phyloP scores from a whole-genome alignment of 2,329 filamentous ascomycete genomes.

The Fusarium goolgardi region DNA sequence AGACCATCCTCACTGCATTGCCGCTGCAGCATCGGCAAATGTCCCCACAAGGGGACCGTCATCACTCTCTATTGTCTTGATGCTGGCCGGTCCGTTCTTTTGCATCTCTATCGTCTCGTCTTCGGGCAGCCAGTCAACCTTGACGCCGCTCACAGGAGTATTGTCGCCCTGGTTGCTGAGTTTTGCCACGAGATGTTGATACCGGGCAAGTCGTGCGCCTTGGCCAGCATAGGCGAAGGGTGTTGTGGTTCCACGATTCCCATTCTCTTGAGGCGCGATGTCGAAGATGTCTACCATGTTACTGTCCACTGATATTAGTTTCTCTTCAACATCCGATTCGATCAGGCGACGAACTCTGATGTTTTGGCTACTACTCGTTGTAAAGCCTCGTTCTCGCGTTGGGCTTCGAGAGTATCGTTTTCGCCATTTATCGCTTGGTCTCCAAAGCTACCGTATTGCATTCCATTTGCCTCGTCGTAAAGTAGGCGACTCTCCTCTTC shows the following conservation, averaged over 20 bases:
- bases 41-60: conserved; percentile 65
- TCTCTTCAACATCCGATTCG: neutral
- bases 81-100: conserved; percentile 51
- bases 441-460: conserved; percentile 72
- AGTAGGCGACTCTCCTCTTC: conserved; percentile 69
- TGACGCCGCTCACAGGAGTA: conserved; percentile 55
- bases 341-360: conserved; percentile 64
- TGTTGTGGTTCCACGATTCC: conserved; percentile 51
- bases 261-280: conserved; percentile 65
- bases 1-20: conserved; percentile 54
- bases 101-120: conserved; percentile 62
- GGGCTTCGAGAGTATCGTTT: conserved; percentile 70
- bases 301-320: conserved; percentile 53
- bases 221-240: conserved; percentile 65
- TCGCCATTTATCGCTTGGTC: conserved; percentile 66
- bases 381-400: conserved; percentile 72
- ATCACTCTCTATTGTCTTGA: conserved; percentile 52
- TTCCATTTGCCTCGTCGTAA: conserved; percentile 69
- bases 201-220: conserved; percentile 67
- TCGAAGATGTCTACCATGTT: conserved; percentile 77
- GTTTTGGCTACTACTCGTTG: conserved; percentile 73
- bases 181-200: conserved; percentile 71
- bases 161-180: conserved; percentile 62
- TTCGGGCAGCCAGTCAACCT: conserved; percentile 67
- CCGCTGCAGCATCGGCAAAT: conserved; percentile 69